Evolutionary conservation across 1,284 basidiomycete species (phyloP).

Genomic region (Ustilago curta): DNA sequence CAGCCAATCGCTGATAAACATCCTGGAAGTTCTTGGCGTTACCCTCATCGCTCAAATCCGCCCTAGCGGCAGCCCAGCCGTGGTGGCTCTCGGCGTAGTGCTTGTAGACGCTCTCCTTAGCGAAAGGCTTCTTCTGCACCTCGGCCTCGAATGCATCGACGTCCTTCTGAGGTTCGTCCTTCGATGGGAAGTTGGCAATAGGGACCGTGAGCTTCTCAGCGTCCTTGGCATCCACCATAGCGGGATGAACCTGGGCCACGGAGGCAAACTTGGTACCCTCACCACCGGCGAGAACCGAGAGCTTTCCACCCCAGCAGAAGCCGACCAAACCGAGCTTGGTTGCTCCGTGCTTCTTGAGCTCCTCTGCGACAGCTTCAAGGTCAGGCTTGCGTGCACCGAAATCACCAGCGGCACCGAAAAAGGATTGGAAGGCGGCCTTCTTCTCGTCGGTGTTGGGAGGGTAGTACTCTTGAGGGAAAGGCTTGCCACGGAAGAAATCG

Average conservation of each 20-base stretch:
- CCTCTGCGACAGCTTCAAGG: slow-evolving; percentile 72
- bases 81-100: slow-evolving; percentile 73
- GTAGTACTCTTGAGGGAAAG: slow-evolving; percentile 73
- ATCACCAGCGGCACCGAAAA: slow-evolving; percentile 48
- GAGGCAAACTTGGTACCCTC: slow-evolving; percentile 54
- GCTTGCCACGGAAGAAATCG: slow-evolving; percentile 75
- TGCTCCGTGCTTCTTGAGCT: slow-evolving; percentile 72
- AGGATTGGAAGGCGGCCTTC: slow-evolving; percentile 72
- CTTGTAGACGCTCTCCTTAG: slow-evolving; percentile 74
- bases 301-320: slow-evolving; percentile 71
- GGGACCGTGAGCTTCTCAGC: slow-evolving; percentile 74
- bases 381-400: slow-evolving; percentile 73
- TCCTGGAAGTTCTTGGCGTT: slow-evolving; percentile 79
- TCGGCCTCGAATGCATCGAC: slow-evolving; percentile 72
- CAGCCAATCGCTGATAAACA: slow-evolving; percentile 72
- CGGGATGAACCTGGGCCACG: slow-evolving; percentile 59
- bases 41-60: slow-evolving; percentile 75
- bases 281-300: slow-evolving; percentile 46
- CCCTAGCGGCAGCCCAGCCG: slow-evolving; percentile 80
- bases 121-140: slow-evolving; percentile 71
- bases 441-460: slow-evolving; percentile 73
- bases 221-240: slow-evolving; percentile 75
- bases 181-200: slow-evolving; percentile 75
- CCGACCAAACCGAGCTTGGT: slow-evolving; percentile 72
- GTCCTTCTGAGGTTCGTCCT: slow-evolving; percentile 73